These are phyloP conservation scores for Termitomyces sp. DNA, from an alignment of 768 basidiomycete genomes.

Conservation along the genomic window DNA sequence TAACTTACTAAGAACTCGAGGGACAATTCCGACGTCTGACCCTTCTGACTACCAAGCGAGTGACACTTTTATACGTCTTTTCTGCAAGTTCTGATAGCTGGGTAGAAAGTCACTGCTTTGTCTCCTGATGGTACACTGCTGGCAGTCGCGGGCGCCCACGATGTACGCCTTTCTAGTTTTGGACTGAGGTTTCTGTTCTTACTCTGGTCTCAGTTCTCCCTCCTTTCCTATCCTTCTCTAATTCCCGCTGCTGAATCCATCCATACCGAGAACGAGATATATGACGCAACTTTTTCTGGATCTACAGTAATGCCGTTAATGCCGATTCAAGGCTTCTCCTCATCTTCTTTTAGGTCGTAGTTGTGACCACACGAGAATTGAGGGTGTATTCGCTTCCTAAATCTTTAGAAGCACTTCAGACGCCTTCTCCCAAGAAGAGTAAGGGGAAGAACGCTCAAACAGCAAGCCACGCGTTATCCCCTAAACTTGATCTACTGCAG, in stretches of 20 bases:
- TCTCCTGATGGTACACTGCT: constrained; percentile 64
- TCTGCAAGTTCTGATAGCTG: constrained; percentile 7
- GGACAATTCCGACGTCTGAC: constrained; percentile 58
- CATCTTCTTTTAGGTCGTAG: constrained; percentile 43
- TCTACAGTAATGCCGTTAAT: constrained; percentile 40
- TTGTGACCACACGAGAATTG: constrained; percentile 61
- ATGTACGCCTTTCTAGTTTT: constrained; percentile 38
- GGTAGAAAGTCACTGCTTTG: constrained; percentile 85
- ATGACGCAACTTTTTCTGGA: constrained; percentile 75
- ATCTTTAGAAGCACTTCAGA: constrained; percentile 7
- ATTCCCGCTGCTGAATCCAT: constrained; percentile 42
- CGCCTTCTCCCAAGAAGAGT: constrained; percentile 25
- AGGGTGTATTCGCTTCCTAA: constrained; percentile 55
- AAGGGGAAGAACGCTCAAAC: constrained; percentile 31
- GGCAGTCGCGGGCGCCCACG: constrained; percentile 67
- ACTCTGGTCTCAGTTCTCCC: constrained; percentile 39
- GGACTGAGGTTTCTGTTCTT: not conserved
- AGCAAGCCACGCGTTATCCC: constrained; percentile 2
- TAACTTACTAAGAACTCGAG: constrained; percentile 37
- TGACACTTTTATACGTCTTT: not conserved
- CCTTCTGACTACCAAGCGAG: constrained; percentile 82
- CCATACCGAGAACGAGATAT: constrained; percentile 72
- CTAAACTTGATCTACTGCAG: constrained; percentile 31
- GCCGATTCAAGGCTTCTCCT: not conserved
- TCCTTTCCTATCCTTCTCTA: constrained; percentile 64